Evolutionary conservation across 225 moss, liverwort and hornwort species (phyloP), one percentile per base, ranked within the genome.

Genomic region (Pseudisothecium myosuroides): DNA sequence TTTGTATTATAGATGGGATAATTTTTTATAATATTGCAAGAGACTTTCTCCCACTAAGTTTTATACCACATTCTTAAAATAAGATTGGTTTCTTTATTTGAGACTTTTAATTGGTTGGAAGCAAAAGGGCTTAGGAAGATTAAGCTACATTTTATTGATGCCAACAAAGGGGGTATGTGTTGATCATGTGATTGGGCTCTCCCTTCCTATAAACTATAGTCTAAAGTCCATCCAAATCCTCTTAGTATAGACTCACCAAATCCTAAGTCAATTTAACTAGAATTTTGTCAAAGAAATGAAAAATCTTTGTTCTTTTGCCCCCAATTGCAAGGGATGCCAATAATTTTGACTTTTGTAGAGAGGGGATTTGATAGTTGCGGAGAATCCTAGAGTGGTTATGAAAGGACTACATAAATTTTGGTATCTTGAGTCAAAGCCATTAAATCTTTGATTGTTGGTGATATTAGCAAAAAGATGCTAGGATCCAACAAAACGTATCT

Each of bases 361-460:
- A 16, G 8, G 28, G 10, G 5, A 45, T 72, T 2, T 45, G 3
- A 45, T 0, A 45, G 1, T 45, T 45, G 29, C 1, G 0, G 0
- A 74, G 18, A 29, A 0, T 19, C 18, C 7, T 45, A 50, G 2
- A 50, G 2, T 32, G 2, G 34, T 50, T 1, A 50, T 13, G 3
- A 50, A 76, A 21, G 13, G 6, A 76, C 12, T 50, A 32, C 2
- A 52, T 76, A 52, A 52, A 76, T 36, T 52, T 76, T 22, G 32
- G 5, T 34, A 34, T 34, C 45, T 3, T 52, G 1, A 34, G 20
- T 76, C 7, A 50, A 76, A 76, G 11, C 3, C 52, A 22, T 36
- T 52, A 12, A 76, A 76, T 36, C 36, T 34, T 34, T 76, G 1
- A 22, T 19, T 52, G 52, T 22, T 52, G 3, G 20, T 75, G 32